Evolutionary conservation across 2,329 filamentous ascomycete genomes (phyloP), one percentile per base, ranked within the genome.

Genomic region (Dothiorella sarmentorum): DNA sequence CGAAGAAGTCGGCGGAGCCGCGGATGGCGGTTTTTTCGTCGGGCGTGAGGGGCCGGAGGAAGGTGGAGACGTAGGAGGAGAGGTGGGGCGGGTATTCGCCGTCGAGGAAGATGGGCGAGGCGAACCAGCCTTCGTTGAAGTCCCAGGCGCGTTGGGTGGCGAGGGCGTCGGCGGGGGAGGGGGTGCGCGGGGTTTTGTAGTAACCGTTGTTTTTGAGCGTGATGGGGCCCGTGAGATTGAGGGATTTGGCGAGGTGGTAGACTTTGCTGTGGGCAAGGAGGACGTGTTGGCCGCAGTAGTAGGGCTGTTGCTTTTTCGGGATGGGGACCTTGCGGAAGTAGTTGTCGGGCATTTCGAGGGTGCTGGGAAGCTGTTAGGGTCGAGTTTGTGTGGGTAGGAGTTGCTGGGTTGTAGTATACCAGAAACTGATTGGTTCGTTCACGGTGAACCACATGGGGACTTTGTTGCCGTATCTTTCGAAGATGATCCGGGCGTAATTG

Each of bases 21-120:
- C 66, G 67, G 56, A 74, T 73, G 24, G 61, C 35, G 11, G 60
- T 52, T 45, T 71, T 72, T 52, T 75, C 64, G 17, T 64, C 65
- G 1, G 63, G 62, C 1, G 71, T 73, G 51, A 74, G 73, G 2
- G 61, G 55, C 0, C 63, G 66, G 7, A 74, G 61, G 63, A 73
- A 72, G 6, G 61, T 65, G 4, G 61, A 63, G 18, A 75, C 63
- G 59, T 71, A 71, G 15, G 66, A 63, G 57, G 74, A 74, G 9
- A 78, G 65, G 0, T 66, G 70, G 1, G 68, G 61, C 0, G 75
- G 75, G 37, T 78, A 80, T 62, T 80, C 76, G 45, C 76, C 69
- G 6, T 73, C 76, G 2, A 78, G 65, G 62, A 74, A 79, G 10
- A 77, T 69, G 0, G 77, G 76, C 11, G 42, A 72, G 2, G 69